Percentiles rank a stretch among this genome's conserved stretches.
Evolutionary conservation across 2,329 filamentous ascomycete genomes (phyloP).

Genomic region (Coleophoma eucalyptorum): DNA sequence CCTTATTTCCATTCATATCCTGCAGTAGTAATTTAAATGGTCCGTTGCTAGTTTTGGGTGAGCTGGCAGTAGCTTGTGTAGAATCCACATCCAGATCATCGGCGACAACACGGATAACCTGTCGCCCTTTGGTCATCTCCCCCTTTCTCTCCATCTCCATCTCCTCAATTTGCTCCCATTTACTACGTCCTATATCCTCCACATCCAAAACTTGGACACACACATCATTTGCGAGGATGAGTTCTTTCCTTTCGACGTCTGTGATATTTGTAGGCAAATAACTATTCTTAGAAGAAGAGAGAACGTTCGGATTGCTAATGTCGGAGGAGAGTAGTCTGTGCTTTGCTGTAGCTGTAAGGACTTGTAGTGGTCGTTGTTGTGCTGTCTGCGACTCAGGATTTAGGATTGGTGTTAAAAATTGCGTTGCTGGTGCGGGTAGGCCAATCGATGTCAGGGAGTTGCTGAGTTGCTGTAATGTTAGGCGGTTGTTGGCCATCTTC

Average conservation of each 20-base stretch:
- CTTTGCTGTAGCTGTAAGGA: slow-evolving; percentile 73
- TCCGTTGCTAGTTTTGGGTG: slow-evolving; percentile 25
- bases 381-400: slow-evolving; percentile 46
- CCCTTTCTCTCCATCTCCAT: slow-evolving; percentile 71
- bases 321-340: slow-evolving; percentile 78
- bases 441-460: slow-evolving; percentile 11
- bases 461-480: slow-evolving; percentile 14
- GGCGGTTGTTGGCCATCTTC: slow-evolving; percentile 7
- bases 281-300: slow-evolving; percentile 39
- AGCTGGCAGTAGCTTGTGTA: slow-evolving; percentile 18
- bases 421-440: slow-evolving; percentile 13
- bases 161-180: slow-evolving; percentile 85
- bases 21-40: slow-evolving; percentile 82
- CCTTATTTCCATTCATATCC: slow-evolving; percentile 66
- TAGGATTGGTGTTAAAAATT: slow-evolving; percentile 20
- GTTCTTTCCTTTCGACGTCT: slow-evolving; percentile 49
- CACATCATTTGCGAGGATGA: slow-evolving; percentile 55
- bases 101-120: slow-evolving; percentile 72
- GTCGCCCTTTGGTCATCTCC: slow-evolving; percentile 70
- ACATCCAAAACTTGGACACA: slow-evolving; percentile 82
- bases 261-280: slow-evolving; percentile 55
- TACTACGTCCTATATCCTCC: slow-evolving; percentile 74
- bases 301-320: slow-evolving; percentile 57
- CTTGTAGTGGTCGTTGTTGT: slow-evolving; percentile 54
- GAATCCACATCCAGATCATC: slow-evolving; percentile 30